Percentiles rank a stretch among this genome's conserved stretches.
phyloP scores from a whole-genome alignment of 1,284 basidiomycete species.

The Microbotryomycetes sp. region DNA sequence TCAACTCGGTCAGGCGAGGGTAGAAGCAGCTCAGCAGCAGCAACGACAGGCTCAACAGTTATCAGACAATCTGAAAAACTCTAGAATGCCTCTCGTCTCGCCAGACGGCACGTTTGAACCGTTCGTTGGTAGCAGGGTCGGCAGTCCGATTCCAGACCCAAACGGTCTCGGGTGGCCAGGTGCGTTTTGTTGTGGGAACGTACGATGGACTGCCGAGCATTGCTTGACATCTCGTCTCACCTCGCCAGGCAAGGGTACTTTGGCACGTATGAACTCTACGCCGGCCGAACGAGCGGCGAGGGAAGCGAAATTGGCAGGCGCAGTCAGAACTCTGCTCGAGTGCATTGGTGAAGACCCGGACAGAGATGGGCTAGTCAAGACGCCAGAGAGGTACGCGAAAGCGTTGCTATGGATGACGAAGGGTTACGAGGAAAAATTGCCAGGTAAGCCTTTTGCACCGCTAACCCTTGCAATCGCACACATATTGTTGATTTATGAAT shows the following conservation, averaged over 20 bases:
- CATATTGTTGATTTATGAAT: background rate
- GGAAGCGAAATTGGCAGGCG: constrained; percentile 68
- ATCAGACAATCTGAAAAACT: background rate
- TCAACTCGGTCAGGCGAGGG: background rate
- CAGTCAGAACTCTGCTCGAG: constrained; percentile 86
- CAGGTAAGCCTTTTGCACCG: constrained; percentile 49
- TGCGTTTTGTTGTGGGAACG: constrained; percentile 40
- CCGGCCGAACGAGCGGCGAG: constrained; percentile 62
- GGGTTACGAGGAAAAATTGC: constrained; percentile 91
- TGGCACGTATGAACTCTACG: constrained; percentile 72
- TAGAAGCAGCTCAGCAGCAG: background rate
- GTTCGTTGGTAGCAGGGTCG: constrained; percentile 19
- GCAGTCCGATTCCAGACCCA: constrained; percentile 24
- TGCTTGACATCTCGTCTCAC: background rate
- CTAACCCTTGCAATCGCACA: no score
- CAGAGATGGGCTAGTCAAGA: constrained; percentile 80
- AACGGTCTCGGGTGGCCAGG: constrained; percentile 91
- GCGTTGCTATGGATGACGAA: constrained; percentile 99
- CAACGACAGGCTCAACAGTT: no score
- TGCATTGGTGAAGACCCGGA: constrained; percentile 98
- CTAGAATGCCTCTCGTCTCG: background rate
- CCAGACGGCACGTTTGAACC: constrained; percentile 12
- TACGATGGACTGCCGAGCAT: background rate
- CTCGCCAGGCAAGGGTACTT: constrained; percentile 72
- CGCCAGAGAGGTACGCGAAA: constrained; percentile 93